Conservation (phyloP, 495 filamentous ascomycete species). For the Lophium mytilinum region DNA sequence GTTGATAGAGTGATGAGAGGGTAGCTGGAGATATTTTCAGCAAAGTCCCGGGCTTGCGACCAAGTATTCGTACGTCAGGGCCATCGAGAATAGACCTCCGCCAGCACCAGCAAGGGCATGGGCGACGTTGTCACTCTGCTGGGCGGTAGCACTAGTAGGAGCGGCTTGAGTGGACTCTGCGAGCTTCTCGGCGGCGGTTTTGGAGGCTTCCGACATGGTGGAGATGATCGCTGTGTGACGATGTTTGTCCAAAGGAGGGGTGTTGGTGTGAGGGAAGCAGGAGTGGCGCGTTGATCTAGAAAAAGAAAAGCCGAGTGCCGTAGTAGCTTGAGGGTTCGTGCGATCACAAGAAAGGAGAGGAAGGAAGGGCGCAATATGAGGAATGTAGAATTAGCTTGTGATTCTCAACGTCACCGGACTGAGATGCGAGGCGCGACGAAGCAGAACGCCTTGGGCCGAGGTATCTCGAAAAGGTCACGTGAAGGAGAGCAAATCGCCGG, state of each 20-base stretch:
- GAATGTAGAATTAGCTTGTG: not conserved
- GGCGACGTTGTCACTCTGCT: slow-evolving; percentile 85
- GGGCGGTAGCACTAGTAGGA: slow-evolving; percentile 42
- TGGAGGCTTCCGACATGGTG: slow-evolving; percentile 11
- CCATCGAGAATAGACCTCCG: slow-evolving; percentile 90
- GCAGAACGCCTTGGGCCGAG: not conserved
- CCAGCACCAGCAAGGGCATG: slow-evolving; percentile 80
- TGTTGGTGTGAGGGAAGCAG: not conserved
- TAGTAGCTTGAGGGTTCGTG: not conserved
- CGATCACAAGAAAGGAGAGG: not conserved
- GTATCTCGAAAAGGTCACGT: not conserved
- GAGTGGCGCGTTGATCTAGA: not conserved
- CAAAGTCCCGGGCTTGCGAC: slow-evolving; percentile 13
- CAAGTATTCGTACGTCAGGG: slow-evolving; percentile 60
- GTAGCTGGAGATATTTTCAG: slow-evolving; percentile 50
- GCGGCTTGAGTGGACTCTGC: slow-evolving; percentile 29
- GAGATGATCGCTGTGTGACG: not conserved
- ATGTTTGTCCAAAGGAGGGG: slow-evolving; percentile 13
- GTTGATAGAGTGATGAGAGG: slow-evolving; percentile 97
- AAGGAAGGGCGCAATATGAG: not conserved
- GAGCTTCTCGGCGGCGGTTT: slow-evolving; percentile 17
- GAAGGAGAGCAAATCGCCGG: not conserved
- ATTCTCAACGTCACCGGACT: not conserved
- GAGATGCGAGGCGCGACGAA: not conserved
- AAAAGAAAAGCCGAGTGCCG: not conserved